Base-by-base conservation (phyloP, 352 stramenopile genomes). In the Globisporangium middletonii region DNA sequence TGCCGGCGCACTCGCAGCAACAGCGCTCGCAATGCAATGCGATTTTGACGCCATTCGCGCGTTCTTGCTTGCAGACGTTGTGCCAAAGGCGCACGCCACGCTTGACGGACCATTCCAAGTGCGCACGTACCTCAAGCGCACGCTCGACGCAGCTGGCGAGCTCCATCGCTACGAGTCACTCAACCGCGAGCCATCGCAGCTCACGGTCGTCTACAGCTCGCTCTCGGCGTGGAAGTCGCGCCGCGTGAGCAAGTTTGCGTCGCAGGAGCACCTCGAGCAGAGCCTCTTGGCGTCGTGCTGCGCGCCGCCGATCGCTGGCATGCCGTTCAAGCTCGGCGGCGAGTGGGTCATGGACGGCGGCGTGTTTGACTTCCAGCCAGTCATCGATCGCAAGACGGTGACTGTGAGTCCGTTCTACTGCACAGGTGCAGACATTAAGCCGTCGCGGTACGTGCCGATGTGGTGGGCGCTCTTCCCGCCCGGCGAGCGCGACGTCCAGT, bases 261-360 rank as follows among this genome's bases (percentile, higher is more conserved):
- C 75, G 38, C 28, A 63, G 6, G 74, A 91, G 45, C 73, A 94
- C 18, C 56, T 89, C n/a, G 67, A 76, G 27, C 65, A 79, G 60
- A 75, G 67, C n/a, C 53, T 94, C 48, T 59, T 90, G 55, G 86
- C 83, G 26, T 94, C 80, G 1, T 96, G 86, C 68, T 94, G 83
- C 55, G 84, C 84, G 35, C 64, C 67, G 41, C 84, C 85, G 28
- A 90, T 96, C 47, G 83, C 79, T 15, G 86, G 86, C 26, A 74
- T 94, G 59, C 83, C 86, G 0, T 96, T 94, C 65, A 78, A 79
- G 60, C 59, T 94, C 45, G 79, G 90, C 19, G 81, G 73, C 54
- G 82, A 93, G 64, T 96, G 81, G 80, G 79, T 95, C 59, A 88
- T 94, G 77, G 86, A 96, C 62, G 85, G 86, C 55, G 85, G 84